phyloP scores from a whole-genome alignment of 306 rosid species.

The Spatholobus suberectus region DNA sequence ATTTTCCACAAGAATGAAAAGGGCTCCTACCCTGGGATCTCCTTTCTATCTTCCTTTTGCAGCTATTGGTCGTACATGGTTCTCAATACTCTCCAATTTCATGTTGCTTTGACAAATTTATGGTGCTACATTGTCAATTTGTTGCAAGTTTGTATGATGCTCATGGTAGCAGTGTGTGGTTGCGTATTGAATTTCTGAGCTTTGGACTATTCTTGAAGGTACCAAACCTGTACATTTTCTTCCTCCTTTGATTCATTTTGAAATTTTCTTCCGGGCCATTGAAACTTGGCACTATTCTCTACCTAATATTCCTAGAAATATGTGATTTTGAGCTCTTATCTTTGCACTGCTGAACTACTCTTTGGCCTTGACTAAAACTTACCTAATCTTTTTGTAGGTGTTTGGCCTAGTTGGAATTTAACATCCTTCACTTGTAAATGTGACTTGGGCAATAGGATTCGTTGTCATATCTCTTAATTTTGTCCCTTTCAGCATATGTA shows the following conservation, averaged over 20 bases:
- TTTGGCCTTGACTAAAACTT: constrained; percentile 21
- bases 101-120: constrained; percentile 27
- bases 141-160: constrained; percentile 32
- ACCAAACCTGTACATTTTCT: constrained; percentile 36
- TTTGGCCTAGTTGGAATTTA: constrained; percentile 23
- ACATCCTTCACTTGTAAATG: constrained; percentile 29
- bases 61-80: neutral
- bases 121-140: constrained; percentile 37
- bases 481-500: constrained; percentile 39
- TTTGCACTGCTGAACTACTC: neutral
- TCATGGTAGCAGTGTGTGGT: constrained; percentile 40
- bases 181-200: constrained; percentile 48
- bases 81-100: constrained; percentile 6
- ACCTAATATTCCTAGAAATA: constrained; percentile 41
- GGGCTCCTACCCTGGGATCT: constrained; percentile 16
- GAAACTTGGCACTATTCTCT: constrained; percentile 28
- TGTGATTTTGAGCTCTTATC: constrained; percentile 38
- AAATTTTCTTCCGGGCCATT: neutral
- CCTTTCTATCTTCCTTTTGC: constrained; percentile 14
- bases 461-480: constrained; percentile 23
- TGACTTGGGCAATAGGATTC: constrained; percentile 20
- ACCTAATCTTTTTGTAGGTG: constrained; percentile 34
- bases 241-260: constrained; percentile 30
- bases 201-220: constrained; percentile 56
- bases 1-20: constrained; percentile 2